Conservation (phyloP, 176 grass and related monocot genomes). For the Chloris gayana region DNA sequence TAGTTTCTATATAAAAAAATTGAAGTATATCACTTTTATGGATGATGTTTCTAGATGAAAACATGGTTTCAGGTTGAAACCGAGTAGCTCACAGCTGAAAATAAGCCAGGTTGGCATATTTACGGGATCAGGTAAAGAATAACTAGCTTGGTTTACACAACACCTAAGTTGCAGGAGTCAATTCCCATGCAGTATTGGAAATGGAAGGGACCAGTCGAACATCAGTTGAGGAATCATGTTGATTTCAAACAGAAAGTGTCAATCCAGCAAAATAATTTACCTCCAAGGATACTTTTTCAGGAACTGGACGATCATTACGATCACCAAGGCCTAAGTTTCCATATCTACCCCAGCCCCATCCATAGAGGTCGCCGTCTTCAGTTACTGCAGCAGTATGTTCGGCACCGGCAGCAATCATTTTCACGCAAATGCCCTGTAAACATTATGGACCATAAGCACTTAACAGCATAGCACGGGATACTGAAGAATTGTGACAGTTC, state of each 20-base stretch:
- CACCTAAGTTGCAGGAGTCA: not conserved
- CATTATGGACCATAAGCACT: constrained; percentile 39
- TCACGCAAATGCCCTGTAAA: constrained; percentile 78
- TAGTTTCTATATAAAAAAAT: constrained; percentile 11
- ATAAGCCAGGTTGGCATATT: not conserved
- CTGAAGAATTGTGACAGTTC: not conserved
- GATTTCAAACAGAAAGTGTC: constrained; percentile 10
- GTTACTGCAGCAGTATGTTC: constrained; percentile 98
- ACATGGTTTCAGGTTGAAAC: constrained; percentile 22
- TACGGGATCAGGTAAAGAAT: not conserved
- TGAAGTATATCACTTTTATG: not conserved
- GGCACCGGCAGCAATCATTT: constrained; percentile 97
- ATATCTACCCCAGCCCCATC: constrained; percentile 99
- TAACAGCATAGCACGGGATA: constrained; percentile 1
- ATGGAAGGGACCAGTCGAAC: not conserved
- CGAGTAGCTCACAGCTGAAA: not conserved
- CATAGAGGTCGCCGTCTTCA: constrained; percentile 94
- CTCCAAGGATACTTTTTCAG: constrained; percentile 83
- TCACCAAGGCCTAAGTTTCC: constrained; percentile 98
- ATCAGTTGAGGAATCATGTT: not conserved
- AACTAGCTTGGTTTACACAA: not conserved
- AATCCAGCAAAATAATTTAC: constrained; percentile 40
- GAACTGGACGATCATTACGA: constrained; percentile 80
- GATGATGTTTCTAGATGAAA: constrained; percentile 22
- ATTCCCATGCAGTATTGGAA: constrained; percentile 26